These are phyloP conservation scores for Pelargonium cotyledonis DNA, from an alignment of 441 rosid genomes.

Conservation along the genomic window DNA sequence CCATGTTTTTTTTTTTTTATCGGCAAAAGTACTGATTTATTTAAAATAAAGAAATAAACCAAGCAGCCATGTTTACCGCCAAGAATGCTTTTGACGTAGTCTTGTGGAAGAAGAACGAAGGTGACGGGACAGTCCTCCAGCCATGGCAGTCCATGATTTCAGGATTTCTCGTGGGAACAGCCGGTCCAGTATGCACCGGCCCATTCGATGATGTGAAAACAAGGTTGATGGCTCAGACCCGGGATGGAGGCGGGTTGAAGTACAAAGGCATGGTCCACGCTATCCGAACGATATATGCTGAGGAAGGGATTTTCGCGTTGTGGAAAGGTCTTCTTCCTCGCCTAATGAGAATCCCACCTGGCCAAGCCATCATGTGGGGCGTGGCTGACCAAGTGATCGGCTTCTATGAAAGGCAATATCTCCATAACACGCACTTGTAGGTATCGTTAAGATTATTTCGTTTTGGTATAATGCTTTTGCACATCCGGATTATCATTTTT, in stretches of 20 bases:
- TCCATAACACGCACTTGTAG: conserved; percentile 33
- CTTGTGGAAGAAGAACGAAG: conserved; percentile 92
- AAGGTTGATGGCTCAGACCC: conserved; percentile 81
- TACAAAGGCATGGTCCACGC: conserved; percentile 93
- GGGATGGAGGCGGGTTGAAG: conserved; percentile 52
- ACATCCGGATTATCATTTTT: too few relatives aligned
- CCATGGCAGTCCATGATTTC: conserved; percentile 98
- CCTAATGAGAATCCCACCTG: conserved; percentile 84
- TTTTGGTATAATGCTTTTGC: too few relatives aligned
- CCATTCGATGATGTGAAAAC: conserved; percentile 96
- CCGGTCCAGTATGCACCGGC: conserved; percentile 87
- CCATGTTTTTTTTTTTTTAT: too few relatives aligned
- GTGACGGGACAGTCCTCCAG: conserved; percentile 71
- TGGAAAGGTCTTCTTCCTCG: conserved; percentile 96
- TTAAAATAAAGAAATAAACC: too few relatives aligned
- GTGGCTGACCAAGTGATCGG: conserved; percentile 77
- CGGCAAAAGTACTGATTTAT: too few relatives aligned
- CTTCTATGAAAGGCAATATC: conserved; percentile 49
- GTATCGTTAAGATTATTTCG: conserved; percentile 10
- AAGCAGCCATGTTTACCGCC: conserved; percentile 37
- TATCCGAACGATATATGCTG: conserved; percentile 63
- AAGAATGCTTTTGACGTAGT: conserved; percentile 73
- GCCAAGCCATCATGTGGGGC: conserved; percentile 86
- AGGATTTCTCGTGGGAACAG: conserved; percentile 90
- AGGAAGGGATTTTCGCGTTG: conserved; percentile 73